Evolutionary conservation across 1,139 yeast genomes (phyloP).

Genomic region (Magnusiomyces clavatus): DNA sequence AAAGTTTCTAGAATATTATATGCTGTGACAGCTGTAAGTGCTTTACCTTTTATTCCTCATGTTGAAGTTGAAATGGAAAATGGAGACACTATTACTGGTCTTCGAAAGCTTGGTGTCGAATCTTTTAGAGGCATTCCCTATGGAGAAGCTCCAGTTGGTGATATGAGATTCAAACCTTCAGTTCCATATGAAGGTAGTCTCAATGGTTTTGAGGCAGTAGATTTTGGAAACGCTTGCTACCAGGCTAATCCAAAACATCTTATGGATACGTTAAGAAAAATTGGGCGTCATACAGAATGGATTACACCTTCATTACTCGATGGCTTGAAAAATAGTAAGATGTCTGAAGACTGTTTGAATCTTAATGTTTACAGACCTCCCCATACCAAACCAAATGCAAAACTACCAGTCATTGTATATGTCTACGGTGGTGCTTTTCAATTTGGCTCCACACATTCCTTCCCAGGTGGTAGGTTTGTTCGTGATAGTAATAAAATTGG

Average conservation of each 20-base stretch:
- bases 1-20: too few relatives aligned
- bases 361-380: conserved; percentile 20
- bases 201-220: conserved; percentile 5
- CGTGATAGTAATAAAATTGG: conserved; percentile 15
- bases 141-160: conserved; percentile 14
- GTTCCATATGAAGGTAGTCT: conserved; percentile 4
- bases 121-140: conserved; percentile 14
- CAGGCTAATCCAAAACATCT: conserved; percentile 3
- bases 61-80: conserved; percentile 2
- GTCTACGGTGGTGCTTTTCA: conserved; percentile 30
- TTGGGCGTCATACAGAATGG: conserved; percentile 5
- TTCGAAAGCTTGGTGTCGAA: conserved; percentile 11
- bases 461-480: conserved; percentile 13
- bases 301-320: conserved; percentile 5
- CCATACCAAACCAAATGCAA: conserved; percentile 1
- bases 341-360: conserved; percentile 22
- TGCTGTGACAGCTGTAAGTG: background rate
- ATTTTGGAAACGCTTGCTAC: conserved; percentile 7
- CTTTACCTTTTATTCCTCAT: conserved; percentile 5
- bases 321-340: conserved; percentile 5
- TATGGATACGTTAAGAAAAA: conserved; percentile 6
- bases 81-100: conserved; percentile 11
- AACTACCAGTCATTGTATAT: conserved; percentile 26
- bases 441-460: conserved; percentile 19
- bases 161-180: conserved; percentile 13